A percentile compares a stretch with the other conserved stretches of the same genome.
Conservation (phyloP, 768 basidiomycete species). For the Gymnopilus junonius region DNA sequence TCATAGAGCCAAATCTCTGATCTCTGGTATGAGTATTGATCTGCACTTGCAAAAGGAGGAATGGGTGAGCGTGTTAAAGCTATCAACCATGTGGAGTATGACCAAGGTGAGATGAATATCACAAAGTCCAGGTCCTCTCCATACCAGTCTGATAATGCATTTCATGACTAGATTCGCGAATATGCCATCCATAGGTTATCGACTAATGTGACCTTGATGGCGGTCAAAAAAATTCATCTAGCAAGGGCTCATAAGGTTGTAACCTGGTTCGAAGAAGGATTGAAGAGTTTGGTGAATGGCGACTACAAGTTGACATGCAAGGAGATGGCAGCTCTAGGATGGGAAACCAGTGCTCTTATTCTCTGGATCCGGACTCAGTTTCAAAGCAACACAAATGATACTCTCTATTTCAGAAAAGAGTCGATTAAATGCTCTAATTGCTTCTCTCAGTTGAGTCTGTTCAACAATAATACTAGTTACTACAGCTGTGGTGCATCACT, state of each 20-base stretch:
- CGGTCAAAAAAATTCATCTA: slow-evolving; percentile 8
- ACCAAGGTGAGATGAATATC: neutral
- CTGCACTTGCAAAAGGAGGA: slow-evolving; percentile 11
- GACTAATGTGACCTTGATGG: neutral
- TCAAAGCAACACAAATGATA: neutral
- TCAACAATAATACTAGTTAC: neutral
- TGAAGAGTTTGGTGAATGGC: slow-evolving; percentile 4
- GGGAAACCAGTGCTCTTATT: slow-evolving; percentile 9
- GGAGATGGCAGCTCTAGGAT: slow-evolving; percentile 6
- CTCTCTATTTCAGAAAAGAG: slow-evolving; percentile 1
- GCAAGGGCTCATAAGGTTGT: slow-evolving; percentile 8
- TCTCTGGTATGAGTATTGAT: slow-evolving; percentile 5
- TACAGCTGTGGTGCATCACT: neutral
- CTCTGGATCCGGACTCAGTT: slow-evolving; percentile 6
- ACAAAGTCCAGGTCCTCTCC: neutral
- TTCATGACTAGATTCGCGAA: neutral
- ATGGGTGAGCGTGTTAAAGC: slow-evolving; percentile 13
- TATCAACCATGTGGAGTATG: slow-evolving; percentile 14
- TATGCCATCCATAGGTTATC: slow-evolving; percentile 16
- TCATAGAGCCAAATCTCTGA: slow-evolving; percentile 7
- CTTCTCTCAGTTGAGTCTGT: neutral
- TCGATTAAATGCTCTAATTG: slow-evolving; percentile 6
- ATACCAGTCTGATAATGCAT: neutral
- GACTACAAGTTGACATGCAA: neutral
- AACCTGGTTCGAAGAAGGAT: slow-evolving; percentile 11